Evolutionary conservation across 257 asterid genomes (phyloP).

Genomic region (Solanum bukasovii): DNA sequence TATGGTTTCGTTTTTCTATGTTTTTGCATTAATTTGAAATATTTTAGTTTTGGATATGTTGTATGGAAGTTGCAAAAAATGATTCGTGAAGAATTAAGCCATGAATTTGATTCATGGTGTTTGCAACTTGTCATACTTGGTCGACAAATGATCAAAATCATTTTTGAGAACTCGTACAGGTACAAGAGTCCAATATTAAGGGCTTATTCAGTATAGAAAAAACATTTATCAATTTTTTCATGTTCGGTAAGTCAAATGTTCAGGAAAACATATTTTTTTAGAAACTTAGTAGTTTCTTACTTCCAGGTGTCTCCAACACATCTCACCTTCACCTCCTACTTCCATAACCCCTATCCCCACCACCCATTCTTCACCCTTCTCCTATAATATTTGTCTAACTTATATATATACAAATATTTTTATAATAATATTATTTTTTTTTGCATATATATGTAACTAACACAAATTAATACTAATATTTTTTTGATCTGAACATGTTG

Average conservation of each 20-base stretch:
- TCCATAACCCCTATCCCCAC: background rate
- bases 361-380: background rate
- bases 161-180: background rate
- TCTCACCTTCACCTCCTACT: background rate
- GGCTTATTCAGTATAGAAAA: background rate
- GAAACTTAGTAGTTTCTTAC: background rate
- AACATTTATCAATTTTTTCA: background rate
- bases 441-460: background rate
- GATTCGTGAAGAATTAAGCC: background rate
- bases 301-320: background rate
- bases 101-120: background rate
- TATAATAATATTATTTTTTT: background rate
- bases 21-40: background rate
- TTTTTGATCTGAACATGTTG: background rate
- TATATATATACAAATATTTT: background rate
- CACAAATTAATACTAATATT: background rate
- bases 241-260: fast-evolving
- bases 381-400: background rate
- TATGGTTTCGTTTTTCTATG: background rate
- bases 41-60: background rate
- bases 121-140: background rate
- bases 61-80: background rate
- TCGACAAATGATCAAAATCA: background rate
- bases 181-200: background rate
- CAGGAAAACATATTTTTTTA: fast-evolving